A percentile compares a stretch with the other conserved stretches of the same genome.
These are phyloP conservation scores for Pholiota adiposa DNA, from an alignment of 1,284 basidiomycete species.

Conservation along the genomic window DNA sequence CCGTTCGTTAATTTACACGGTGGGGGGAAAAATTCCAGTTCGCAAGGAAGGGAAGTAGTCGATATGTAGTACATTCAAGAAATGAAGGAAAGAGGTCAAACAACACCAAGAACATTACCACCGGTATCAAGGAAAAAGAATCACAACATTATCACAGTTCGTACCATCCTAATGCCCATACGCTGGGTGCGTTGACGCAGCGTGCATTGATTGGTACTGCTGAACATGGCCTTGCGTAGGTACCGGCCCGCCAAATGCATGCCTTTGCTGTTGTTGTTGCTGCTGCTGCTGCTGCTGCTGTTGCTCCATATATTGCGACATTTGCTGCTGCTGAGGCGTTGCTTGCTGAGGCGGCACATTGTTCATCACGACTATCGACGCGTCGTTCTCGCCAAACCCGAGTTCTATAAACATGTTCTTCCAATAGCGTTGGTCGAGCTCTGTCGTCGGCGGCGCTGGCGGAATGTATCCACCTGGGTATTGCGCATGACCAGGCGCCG, in stretches of 20 bases:
- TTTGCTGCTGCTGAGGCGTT: conserved; percentile 19
- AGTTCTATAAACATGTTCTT: conserved; percentile 72
- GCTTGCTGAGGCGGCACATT: conserved; percentile 15
- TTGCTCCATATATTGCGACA: background rate
- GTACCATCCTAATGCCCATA: conserved; percentile 34
- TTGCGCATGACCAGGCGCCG: conserved; percentile 20
- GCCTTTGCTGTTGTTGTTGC: conserved; percentile 20
- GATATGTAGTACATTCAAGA: conserved; percentile 7
- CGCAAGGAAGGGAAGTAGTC: background rate
- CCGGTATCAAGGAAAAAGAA: background rate
- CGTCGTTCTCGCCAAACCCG: conserved; percentile 55
- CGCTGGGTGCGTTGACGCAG: conserved; percentile 22
- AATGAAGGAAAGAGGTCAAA: background rate
- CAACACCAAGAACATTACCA: conserved; percentile 2
- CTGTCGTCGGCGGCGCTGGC: conserved; percentile 42
- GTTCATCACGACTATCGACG: conserved; percentile 29
- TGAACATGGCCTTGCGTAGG: conserved; percentile 32
- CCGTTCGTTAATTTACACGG: background rate
- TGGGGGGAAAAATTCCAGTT: background rate
- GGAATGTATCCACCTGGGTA: conserved; percentile 38
- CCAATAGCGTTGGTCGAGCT: conserved; percentile 68
- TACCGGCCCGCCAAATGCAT: conserved; percentile 23
- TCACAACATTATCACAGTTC: background rate
- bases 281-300: conserved; percentile 25
- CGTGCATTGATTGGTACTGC: conserved; percentile 36